Evolutionary conservation across 2,329 filamentous ascomycete species (phyloP), one percentile per base, ranked within the genome.

Genomic region (Metarhizium anisopliae): DNA sequence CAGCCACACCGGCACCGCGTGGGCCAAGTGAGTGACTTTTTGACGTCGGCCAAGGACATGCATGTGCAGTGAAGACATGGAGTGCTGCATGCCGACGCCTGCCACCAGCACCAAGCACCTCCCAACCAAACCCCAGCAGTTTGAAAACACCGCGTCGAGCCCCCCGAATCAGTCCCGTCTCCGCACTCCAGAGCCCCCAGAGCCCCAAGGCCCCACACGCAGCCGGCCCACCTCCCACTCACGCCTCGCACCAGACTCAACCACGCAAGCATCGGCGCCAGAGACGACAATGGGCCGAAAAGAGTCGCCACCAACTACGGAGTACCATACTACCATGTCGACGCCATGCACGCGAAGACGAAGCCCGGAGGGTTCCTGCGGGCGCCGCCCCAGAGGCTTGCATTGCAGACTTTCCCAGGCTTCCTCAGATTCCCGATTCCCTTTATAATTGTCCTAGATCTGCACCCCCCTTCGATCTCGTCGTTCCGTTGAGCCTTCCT

Each of bases 251-350:
- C 25, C 25, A 25, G 25, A 25, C 25, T 25, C 25, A 25, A 25
- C 30, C 55, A 40, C 25, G 6, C 7, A 14, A 35, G 29, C 6
- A n/a, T 36, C 16, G 10, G 47, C 36, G 47, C 25, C 45, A 32
- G 53, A 40, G 51, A 53, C 54, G 40, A 52, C 50, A 54, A 58
- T 58, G 56, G 56, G 52, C 56, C 56, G 56, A 56, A 56, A 53
- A 36, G 56, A 38, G 54, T 53, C 36, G 56, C 54, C 54, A 51
- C 51, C 32, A 42, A 52, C 45, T 52, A 51, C 32, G 32, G 32
- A 35, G 32, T 35, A 35, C 25, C 25, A 25, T 4, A 8, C 4
- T 6, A 8, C 32, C 32, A 35, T 35, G 32, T 11, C 10, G 30
- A 32, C 47, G 30, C 32, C 38, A 30, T 45, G 20, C 38, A 35